A percentile compares a stretch with the other conserved stretches of the same genome.
Evolutionary conservation across 1,139 yeast genomes (phyloP).

Genomic region (Geotrichum citri-aurantii): DNA sequence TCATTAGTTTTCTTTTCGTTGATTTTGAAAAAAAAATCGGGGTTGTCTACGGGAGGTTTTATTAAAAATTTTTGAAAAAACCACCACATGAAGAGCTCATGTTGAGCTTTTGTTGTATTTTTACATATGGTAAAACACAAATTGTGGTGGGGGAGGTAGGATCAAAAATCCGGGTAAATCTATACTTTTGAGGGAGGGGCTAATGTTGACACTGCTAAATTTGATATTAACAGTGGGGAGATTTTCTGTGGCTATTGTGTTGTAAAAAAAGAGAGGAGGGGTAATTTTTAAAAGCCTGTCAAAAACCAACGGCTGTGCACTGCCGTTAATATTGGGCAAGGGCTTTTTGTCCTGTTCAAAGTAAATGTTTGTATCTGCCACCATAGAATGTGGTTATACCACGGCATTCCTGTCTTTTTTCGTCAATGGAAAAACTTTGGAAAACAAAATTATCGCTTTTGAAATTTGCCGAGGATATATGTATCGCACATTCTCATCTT

Average conservation of each 20-base stretch:
- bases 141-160: background rate
- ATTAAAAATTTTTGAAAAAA: too few species aligned
- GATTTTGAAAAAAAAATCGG: too few species aligned
- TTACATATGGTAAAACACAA: too few species aligned
- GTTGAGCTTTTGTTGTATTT: too few species aligned
- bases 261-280: background rate
- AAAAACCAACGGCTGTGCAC: background rate
- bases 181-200: background rate
- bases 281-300: background rate
- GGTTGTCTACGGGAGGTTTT: too few species aligned
- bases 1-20: too few species aligned
- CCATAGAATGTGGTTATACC: background rate
- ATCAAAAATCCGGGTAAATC: background rate
- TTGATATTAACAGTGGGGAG: background rate
- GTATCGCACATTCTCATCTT: background rate
- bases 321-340: background rate
- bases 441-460: too few species aligned
- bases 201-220: background rate
- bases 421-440: background rate
- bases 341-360: too few species aligned
- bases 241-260: too few species aligned
- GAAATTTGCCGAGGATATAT: background rate
- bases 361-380: too few species aligned
- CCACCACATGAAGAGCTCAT: too few species aligned
- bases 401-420: background rate